Evolutionary conservation across 495 filamentous ascomycete species (phyloP), one percentile per base, ranked within the genome.

Genomic region (Glarea lozoyensis): DNA sequence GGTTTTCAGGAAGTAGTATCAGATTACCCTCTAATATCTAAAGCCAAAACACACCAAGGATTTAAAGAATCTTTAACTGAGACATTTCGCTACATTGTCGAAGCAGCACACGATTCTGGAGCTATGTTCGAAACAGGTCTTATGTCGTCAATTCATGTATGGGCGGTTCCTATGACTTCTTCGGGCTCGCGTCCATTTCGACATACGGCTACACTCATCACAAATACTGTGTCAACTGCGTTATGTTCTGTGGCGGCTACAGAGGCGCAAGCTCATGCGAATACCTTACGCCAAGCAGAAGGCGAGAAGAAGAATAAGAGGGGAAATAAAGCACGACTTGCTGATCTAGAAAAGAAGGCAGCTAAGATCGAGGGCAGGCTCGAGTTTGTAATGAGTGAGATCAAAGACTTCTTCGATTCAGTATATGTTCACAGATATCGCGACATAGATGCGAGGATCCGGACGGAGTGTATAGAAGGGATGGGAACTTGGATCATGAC

Each of bases 391-490:
- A 76, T 88, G 49, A 69, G 67, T 1, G 71, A 77, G 40, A 75
- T 95, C 34, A 80, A 80, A 45, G 83, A 90, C 52, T 79, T 85
- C 40, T 88, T 96, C 49, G 83, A 94, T 43, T 82, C 84, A 11
- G 78, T 96, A 20, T 98, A 92, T 52, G 79, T 94, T 21, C 88
- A 97, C 60, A 84, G 92, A 19, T 97, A 96, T 59, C 86, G 92
- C 24, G 92, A 98, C 50, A 75, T 96, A 16, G 92, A 98, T 60
- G 74, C 85, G 1, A 82, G 69, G 46, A 94, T 98, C 40, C 77
- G 92, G 25, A 73, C 78, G 2, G 87, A 94, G 46, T 94, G 88
- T 54, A 75, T 94, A 33, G 73, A 79, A 39, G 86, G 86, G 6
- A 69, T 98, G 17, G 86, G 88, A 27, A 70, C 76, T 22, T 98